Conservation (phyloP, 495 filamentous ascomycete species). For the Sabuloglossum arenarium region DNA sequence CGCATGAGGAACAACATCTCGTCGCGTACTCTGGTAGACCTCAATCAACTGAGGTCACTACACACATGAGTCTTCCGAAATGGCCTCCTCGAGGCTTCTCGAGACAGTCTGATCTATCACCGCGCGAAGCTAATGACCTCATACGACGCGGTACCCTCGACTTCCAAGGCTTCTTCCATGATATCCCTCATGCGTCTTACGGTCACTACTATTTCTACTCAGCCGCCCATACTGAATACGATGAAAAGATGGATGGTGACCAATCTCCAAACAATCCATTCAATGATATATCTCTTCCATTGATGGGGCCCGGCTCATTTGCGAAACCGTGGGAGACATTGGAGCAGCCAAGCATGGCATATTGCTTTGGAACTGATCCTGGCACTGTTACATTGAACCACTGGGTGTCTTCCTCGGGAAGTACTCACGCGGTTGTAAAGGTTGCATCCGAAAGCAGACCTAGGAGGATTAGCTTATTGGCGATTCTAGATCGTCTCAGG, state of each 20-base stretch:
- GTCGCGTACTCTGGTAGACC: background rate
- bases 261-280: conserved; percentile 11
- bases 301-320: conserved; percentile 10
- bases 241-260: conserved; percentile 12
- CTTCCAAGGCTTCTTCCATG: conserved; percentile 17
- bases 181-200: conserved; percentile 11
- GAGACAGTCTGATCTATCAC: conserved; percentile 9
- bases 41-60: background rate
- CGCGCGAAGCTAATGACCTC: conserved; percentile 13
- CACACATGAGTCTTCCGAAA: background rate
- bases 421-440: conserved; percentile 23
- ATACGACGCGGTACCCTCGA: conserved; percentile 16
- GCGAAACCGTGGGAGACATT: conserved; percentile 35
- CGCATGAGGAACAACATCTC: background rate
- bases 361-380: conserved; percentile 32
- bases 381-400: conserved; percentile 41
- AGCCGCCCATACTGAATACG: conserved; percentile 14
- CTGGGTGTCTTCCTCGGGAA: conserved; percentile 30
- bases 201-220: conserved; percentile 14
- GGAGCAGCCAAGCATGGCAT: conserved; percentile 42
- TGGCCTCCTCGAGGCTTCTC: conserved; percentile 15
- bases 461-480: conserved; percentile 28
- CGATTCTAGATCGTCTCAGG: conserved; percentile 31
- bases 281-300: conserved; percentile 14
- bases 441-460: conserved; percentile 28